Evolutionary conservation across 345 rosid genomes (phyloP).

Genomic region (Salix purpurea): DNA sequence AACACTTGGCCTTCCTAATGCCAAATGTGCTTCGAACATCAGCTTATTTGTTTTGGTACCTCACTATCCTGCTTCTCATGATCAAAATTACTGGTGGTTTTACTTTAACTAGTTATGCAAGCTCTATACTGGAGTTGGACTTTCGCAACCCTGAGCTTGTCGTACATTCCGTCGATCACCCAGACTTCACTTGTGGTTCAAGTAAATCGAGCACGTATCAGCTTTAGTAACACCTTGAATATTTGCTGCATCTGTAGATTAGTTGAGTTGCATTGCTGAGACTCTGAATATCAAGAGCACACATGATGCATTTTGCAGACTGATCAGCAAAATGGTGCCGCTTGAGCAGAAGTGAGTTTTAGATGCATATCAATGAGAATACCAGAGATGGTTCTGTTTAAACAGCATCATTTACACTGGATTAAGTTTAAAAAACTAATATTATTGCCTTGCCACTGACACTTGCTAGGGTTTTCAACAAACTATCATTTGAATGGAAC

Average conservation of each 20-base stretch:
- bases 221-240: slow-evolving; percentile 16
- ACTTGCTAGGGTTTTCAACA: neutral
- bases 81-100: no score
- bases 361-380: no score
- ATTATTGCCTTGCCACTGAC: neutral
- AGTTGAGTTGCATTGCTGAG: neutral
- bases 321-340: neutral
- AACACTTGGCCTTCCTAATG: slow-evolving; percentile 50
- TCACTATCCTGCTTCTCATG: neutral
- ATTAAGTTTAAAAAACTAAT: no score
- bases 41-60: slow-evolving; percentile 66
- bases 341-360: neutral
- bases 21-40: slow-evolving; percentile 49
- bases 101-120: neutral
- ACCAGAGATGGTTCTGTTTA: neutral
- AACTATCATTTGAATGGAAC: no score
- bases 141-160: slow-evolving; percentile 44
- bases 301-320: neutral
- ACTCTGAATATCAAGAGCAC: neutral
- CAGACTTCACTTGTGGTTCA: slow-evolving; percentile 59
- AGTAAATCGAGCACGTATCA: slow-evolving; percentile 34
- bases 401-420: neutral
- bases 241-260: no score
- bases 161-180: slow-evolving; percentile 43
- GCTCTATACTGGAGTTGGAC: slow-evolving; percentile 32